phyloP scores from a whole-genome alignment of 2,329 filamentous ascomycete species.

The Aspergillus pseudotamarii region DNA sequence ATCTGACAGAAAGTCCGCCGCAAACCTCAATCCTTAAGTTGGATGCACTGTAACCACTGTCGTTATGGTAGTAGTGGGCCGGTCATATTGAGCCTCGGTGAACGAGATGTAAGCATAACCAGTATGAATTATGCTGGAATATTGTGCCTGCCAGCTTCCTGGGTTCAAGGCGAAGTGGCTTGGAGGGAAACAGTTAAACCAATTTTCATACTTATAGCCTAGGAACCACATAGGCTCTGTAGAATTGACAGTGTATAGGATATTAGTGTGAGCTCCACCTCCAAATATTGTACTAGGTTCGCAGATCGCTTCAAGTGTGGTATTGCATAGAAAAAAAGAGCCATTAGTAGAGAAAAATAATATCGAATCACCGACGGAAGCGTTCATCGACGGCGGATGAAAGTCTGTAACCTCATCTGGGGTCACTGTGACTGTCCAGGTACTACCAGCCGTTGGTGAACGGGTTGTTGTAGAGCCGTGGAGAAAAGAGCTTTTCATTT shows the following conservation, averaged over 20 bases:
- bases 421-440: background rate
- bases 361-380: background rate
- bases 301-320: background rate
- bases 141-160: background rate
- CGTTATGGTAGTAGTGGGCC: background rate
- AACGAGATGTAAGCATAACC: background rate
- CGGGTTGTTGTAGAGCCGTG: background rate
- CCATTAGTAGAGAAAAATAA: background rate
- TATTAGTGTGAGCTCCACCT: background rate
- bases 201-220: background rate
- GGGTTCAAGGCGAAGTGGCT: background rate
- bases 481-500: background rate
- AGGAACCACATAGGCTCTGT: background rate
- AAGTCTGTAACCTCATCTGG: background rate
- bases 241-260: background rate
- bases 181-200: background rate
- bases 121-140: background rate
- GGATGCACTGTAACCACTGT: background rate
- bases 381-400: background rate
- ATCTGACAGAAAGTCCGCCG: no score
- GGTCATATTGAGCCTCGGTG: background rate
- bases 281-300: background rate
- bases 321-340: constrained; percentile 1
- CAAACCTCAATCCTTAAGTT: background rate
- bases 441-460: background rate